Conservation (phyloP, 2,329 filamentous ascomycete genomes). For the Aspergillus sp. region DNA sequence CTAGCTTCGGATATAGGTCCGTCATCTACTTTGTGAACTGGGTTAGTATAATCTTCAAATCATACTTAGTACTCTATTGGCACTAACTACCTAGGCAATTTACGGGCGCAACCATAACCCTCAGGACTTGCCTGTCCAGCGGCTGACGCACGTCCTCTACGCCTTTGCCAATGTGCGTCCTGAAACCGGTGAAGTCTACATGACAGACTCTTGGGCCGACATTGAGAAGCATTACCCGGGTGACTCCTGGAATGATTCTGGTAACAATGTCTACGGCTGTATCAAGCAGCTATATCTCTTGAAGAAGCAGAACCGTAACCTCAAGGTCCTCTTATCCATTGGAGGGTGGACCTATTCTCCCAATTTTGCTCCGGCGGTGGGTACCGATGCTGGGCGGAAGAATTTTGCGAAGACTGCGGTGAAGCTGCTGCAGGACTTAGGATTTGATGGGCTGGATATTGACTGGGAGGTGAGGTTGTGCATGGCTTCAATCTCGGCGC, state of each 20-base stretch:
- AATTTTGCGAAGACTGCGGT: constrained; percentile 69
- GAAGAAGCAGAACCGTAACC: constrained; percentile 71
- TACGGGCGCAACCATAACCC: constrained; percentile 84
- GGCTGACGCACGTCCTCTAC: constrained; percentile 86
- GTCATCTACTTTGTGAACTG: constrained; percentile 49
- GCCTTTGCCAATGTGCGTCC: constrained; percentile 82
- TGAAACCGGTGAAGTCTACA: constrained; percentile 75
- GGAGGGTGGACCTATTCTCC: constrained; percentile 78
- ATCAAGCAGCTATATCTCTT: constrained; percentile 72
- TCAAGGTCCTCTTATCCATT: constrained; percentile 79
- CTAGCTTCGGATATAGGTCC: constrained; percentile 24
- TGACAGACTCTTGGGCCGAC: constrained; percentile 69
- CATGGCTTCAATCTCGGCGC: not conserved
- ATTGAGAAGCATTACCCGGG: constrained; percentile 64
- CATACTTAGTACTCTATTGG: not conserved
- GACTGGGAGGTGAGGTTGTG: constrained; percentile 35
- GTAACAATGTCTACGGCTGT: constrained; percentile 73
- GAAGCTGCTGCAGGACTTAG: constrained; percentile 70
- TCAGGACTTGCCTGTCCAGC: constrained; percentile 74
- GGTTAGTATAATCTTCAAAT: constrained; percentile 25
- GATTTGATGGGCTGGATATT: constrained; percentile 56
- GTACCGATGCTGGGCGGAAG: constrained; percentile 56
- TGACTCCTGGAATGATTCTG: constrained; percentile 66
- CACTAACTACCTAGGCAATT: constrained; percentile 58
- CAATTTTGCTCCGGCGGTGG: constrained; percentile 69